Evolutionary conservation across 2,329 filamentous ascomycete genomes (phyloP), one percentile per base, ranked within the genome.

Genomic region (Fusarium sp.): DNA sequence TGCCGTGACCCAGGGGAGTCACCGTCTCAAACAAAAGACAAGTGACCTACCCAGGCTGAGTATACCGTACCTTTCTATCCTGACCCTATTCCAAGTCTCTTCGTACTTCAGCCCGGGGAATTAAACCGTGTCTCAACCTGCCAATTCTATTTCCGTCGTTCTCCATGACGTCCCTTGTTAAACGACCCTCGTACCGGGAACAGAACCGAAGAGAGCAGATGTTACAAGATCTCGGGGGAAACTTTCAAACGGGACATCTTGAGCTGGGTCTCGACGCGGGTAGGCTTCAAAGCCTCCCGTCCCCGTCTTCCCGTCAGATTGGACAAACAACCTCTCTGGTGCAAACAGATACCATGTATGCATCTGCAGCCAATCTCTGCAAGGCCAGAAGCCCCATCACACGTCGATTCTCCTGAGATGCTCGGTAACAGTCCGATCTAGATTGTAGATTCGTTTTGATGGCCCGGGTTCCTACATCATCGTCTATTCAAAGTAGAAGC

Each of bases 1-100:
- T 72, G 69, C 38, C 42, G 75, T 76, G 65, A 57, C 65, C 58
- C 56, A 69, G 51, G 59, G 57, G 53, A 31, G 45, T 57, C 54
- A 43, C 44, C 54, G 33, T 44, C 19, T 19, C 9, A 19, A 24
- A 45, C 38, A 9, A 14, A 19, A 19, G 19, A 19, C 19, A 19
- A 19, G 19, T 19, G 19, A 19, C 19, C 19, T 19, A 19, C 19
- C 19, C 19, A 19, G 19, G 19, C 19, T 19, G 19, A 19, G 19
- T 19, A 7, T 24, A 39, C 24, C 26, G 28, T 21, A 45, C 21
- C 39, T n/a, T 21, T 17, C 21, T n/a, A 47, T 38, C 26, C 24
- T 15, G 19, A 31, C 19, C 45, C 36, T 47, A 13, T 19, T 21
- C 26, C 13, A 24, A 45, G 33, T 33, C 38, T 44, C 22, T 17